Base-by-base conservation (phyloP, 495 filamentous ascomycete species). In the Elaphomyces granulatus region DNA sequence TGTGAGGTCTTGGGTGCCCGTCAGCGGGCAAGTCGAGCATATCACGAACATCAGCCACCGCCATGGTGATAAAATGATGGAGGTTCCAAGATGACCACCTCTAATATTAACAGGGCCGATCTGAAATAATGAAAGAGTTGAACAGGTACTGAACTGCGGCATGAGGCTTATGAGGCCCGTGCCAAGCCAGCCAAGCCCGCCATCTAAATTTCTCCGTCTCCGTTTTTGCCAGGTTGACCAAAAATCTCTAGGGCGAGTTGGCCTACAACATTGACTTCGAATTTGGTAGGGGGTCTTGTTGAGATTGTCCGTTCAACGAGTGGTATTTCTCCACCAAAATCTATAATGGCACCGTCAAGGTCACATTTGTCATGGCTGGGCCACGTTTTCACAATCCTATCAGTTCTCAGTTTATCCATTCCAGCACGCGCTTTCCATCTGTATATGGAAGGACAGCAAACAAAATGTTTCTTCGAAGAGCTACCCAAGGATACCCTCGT, bases 401-500 rank as follows among this genome's bases (percentile, higher is more conserved):
- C 62, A 26, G 33, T 45, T 32, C 40, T 58, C 9, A 40, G 46
- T 15, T 50, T 77, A 9, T 53, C 75, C 14, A 37, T 70, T 12
- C 80, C 78, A 18, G 73, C 78, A 35, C 77, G 84, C 45, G 86
- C 84, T 30, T 75, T 98, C 41, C 87, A 94, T 75, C 94, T 98
- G 74, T 95, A 83, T 69, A 77, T 96, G 59, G 87, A 96, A 52
- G 81, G 80, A 47, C 71, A 74, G 12, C 59, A 67, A 52, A 53
- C 58, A 36, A 65, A 68, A 47, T 98, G 90, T 64, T 96, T 98
- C 77, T 94, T 81, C 64, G 90, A 98, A 68, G 92, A 96, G 61
- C 74, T 98, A 34, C 92, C 87, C 36, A 94, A 96, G 66, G 92
- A 95, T 64, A 98, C 90, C 1, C 64, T 98, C 10, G 88, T 98